phyloP scores from a whole-genome alignment of 2,329 filamentous ascomycete species.

The Trichocomaceae sp. region DNA sequence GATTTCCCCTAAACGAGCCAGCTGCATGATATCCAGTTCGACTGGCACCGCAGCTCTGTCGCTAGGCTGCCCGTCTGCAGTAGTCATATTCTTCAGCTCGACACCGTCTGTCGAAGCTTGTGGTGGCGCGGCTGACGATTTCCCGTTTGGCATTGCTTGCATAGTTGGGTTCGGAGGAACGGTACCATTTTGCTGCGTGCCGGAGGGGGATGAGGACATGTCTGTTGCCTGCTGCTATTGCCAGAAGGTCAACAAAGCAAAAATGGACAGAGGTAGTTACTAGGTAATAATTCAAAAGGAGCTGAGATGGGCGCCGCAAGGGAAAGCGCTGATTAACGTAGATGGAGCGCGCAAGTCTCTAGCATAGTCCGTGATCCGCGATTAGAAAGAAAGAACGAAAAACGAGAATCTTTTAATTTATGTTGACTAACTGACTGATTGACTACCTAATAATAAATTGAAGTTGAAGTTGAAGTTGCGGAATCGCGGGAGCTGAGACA shows the following conservation, averaged over 20 bases:
- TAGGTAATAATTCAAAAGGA: background rate
- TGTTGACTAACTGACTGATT: no score
- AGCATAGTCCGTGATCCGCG: background rate
- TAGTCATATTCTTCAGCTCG: constrained; percentile 34
- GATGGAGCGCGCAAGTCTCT: background rate
- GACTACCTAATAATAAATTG: no score
- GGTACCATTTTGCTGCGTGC: constrained; percentile 5
- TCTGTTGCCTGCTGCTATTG: background rate
- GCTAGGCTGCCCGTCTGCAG: constrained; percentile 10
- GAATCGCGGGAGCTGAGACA: no score
- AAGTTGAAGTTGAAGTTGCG: no score
- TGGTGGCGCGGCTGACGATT: constrained; percentile 27
- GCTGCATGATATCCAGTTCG: constrained; percentile 88
- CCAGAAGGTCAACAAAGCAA: background rate
- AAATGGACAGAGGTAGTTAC: background rate
- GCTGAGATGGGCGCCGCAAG: background rate
- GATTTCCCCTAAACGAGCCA: constrained; percentile 82
- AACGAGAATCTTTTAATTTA: no score
- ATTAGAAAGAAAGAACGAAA: background rate
- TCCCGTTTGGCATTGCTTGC: constrained; percentile 18
- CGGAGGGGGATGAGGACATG: constrained; percentile 3
- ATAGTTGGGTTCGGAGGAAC: constrained; percentile 17
- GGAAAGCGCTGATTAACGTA: background rate
- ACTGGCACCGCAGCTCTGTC: constrained; percentile 31
- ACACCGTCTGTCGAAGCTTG: constrained; percentile 30